Evolutionary conservation across 176 grass and related monocot species (phyloP).

Genomic region (Thinopyrum elongatum): DNA sequence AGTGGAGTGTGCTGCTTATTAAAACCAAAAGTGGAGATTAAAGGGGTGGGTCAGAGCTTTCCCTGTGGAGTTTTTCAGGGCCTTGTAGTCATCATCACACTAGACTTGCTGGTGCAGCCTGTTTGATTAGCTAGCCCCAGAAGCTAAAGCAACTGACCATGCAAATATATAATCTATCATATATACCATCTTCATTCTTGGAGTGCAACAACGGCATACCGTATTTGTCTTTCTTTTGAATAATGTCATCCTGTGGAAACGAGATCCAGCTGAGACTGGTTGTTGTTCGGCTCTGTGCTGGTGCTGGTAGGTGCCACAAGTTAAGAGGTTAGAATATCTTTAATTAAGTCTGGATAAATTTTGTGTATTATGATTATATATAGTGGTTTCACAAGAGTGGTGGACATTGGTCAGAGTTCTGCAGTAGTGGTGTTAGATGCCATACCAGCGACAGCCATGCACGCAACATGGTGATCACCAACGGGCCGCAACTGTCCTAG

Average conservation of each 20-base stretch:
- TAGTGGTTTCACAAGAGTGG: not conserved
- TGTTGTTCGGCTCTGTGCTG: conserved; percentile 19
- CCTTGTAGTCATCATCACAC: conserved; percentile 59
- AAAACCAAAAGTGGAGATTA: conserved; percentile 36
- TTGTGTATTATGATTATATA: not conserved
- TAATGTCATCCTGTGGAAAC: not conserved
- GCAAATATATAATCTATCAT: conserved; percentile 16
- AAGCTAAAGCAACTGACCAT: conserved; percentile 40
- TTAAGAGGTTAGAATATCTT: not conserved
- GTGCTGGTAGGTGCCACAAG: conserved; percentile 2
- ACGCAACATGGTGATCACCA: conserved; percentile 40
- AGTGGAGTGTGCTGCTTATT: conserved; percentile 47
- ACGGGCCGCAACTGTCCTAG: not conserved
- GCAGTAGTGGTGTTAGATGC: conserved; percentile 24
- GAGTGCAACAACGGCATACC: conserved; percentile 24
- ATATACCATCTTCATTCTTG: conserved; percentile 26
- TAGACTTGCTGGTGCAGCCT: conserved; percentile 49
- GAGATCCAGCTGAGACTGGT: conserved; percentile 11
- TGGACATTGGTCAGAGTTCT: conserved; percentile 25
- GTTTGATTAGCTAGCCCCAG: conserved; percentile 32
- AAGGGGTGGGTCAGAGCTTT: conserved; percentile 46
- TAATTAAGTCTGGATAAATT: not conserved
- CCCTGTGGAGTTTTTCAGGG: conserved; percentile 46
- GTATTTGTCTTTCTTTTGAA: not conserved
- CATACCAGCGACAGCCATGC: conserved; percentile 38